These are phyloP conservation scores for Didymosphaeria variabile DNA, from an alignment of 2,329 filamentous ascomycete genomes.

Conservation along the genomic window DNA sequence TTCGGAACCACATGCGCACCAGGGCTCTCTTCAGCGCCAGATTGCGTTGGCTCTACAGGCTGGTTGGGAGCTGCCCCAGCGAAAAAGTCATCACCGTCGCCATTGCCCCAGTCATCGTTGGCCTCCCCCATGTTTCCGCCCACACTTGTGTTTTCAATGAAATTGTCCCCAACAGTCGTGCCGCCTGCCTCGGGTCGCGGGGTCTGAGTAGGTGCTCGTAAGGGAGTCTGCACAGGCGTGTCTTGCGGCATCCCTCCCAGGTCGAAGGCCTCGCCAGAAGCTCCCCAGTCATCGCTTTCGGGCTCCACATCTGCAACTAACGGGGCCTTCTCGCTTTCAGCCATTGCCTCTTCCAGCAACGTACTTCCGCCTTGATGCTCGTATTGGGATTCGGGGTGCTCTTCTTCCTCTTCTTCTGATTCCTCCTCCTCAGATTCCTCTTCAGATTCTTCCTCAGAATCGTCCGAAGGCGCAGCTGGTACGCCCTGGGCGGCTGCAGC, in stretches of 20 bases:
- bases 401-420: constrained; percentile 14
- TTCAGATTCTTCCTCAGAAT: constrained; percentile 7
- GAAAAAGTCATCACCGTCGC: constrained; percentile 46
- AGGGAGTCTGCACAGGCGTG: constrained; percentile 18
- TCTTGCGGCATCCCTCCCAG: constrained; percentile 38
- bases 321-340: constrained; percentile 53
- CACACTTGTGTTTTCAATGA: constrained; percentile 41
- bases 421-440: constrained; percentile 12
- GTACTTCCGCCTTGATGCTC: constrained; percentile 58
- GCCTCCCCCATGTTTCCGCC: constrained; percentile 42
- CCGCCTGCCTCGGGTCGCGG: constrained; percentile 38
- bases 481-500: constrained; percentile 24
- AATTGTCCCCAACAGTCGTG: constrained; percentile 42
- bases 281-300: constrained; percentile 43
- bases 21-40: constrained; percentile 24
- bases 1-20: constrained; percentile 32
- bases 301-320: constrained; percentile 54
- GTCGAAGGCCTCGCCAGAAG: constrained; percentile 43
- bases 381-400: constrained; percentile 49
- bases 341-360: constrained; percentile 56
- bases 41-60: constrained; percentile 27
- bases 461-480: constrained; percentile 1
- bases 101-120: constrained; percentile 45
- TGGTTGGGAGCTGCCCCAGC: constrained; percentile 28
- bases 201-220: constrained; percentile 28